Evolutionary conservation across 495 filamentous ascomycete species (phyloP).

Genomic region (Achaetomiella virescens): DNA sequence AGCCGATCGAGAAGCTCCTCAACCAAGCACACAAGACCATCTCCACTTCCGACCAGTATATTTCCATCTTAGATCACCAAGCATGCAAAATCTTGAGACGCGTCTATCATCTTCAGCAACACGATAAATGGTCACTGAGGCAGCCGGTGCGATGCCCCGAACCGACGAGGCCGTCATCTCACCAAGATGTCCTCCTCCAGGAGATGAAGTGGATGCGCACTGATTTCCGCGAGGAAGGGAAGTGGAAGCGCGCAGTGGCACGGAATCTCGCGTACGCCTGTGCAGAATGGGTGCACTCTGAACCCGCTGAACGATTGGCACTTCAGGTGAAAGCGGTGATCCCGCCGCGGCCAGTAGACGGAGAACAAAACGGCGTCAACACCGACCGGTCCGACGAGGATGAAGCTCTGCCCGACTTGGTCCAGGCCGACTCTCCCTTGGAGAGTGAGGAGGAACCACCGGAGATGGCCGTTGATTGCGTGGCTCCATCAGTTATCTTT

Average conservation of each 20-base stretch:
- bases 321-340: slow-evolving; percentile 59
- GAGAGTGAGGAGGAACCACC: slow-evolving; percentile 43
- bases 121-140: slow-evolving; percentile 83
- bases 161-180: slow-evolving; percentile 63
- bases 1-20: slow-evolving; percentile 61
- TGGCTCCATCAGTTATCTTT: slow-evolving; percentile 73
- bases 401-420: slow-evolving; percentile 60
- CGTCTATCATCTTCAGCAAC: slow-evolving; percentile 82
- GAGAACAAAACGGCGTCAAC: slow-evolving; percentile 22
- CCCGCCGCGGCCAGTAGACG: slow-evolving; percentile 21
- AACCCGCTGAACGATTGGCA: slow-evolving; percentile 51
- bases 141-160: slow-evolving; percentile 76
- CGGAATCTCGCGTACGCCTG: slow-evolving; percentile 71
- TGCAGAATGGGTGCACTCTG: slow-evolving; percentile 67
- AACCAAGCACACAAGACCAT: slow-evolving; percentile 74
- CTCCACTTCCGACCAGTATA: slow-evolving; percentile 66
- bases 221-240: slow-evolving; percentile 88
- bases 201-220: slow-evolving; percentile 97
- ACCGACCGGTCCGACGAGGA: slow-evolving; percentile 22
- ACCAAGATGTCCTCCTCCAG: slow-evolving; percentile 79
- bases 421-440: slow-evolving; percentile 47
- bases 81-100: slow-evolving; percentile 74
- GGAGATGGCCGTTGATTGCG: slow-evolving; percentile 38
- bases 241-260: slow-evolving; percentile 83
- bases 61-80: slow-evolving; percentile 74